phyloP scores from a whole-genome alignment of 345 rosid species.

The Citrus sp. region DNA sequence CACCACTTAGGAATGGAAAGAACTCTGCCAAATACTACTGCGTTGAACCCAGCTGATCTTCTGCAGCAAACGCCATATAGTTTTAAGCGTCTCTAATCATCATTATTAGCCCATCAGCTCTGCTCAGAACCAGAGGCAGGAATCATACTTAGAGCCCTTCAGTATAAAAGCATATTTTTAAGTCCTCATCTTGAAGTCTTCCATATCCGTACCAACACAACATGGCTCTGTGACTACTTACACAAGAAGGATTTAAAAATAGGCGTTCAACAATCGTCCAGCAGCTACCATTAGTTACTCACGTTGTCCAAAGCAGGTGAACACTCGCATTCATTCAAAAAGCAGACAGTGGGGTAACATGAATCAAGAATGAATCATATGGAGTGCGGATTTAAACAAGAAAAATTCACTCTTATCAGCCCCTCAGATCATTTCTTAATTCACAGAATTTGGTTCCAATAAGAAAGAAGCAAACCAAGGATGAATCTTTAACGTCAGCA shows the following conservation, averaged over 20 bases:
- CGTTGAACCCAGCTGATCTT: no score
- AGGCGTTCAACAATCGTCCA: no score
- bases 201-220: conserved; percentile 56
- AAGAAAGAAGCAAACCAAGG: no score
- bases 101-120: background rate
- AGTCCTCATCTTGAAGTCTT: conserved; percentile 74
- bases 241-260: no score
- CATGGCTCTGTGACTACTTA: background rate
- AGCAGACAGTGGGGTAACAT: background rate
- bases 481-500: background rate
- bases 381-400: no score
- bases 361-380: background rate
- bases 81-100: background rate
- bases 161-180: conserved; percentile 55
- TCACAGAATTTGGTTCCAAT: background rate
- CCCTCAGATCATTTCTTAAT: background rate
- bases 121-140: conserved; percentile 29
- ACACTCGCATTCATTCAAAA: background rate
- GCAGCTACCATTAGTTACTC: background rate
- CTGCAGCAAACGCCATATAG: background rate
- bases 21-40: no score
- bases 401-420: no score
- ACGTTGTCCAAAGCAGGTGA: background rate
- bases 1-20: background rate
- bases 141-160: conserved; percentile 69